phyloP scores from a whole-genome alignment of 148 eudicot species.

The Salicornia ramosissima region DNA sequence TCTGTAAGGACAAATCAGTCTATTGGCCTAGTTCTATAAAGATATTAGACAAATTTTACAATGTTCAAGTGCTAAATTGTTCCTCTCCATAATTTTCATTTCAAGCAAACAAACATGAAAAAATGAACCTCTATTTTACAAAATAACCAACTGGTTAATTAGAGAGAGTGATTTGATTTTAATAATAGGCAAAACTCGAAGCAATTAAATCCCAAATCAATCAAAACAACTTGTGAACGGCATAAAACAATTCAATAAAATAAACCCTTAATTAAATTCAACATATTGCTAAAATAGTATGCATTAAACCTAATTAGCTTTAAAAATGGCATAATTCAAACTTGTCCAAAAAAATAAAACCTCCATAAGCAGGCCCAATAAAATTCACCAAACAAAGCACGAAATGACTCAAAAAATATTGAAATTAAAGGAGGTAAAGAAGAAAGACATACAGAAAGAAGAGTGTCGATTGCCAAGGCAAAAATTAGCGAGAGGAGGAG shows the following conservation, averaged over 20 bases:
- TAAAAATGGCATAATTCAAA: too few species aligned
- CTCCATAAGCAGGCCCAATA: too few species aligned
- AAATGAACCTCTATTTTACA: too few species aligned
- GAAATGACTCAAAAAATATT: too few species aligned
- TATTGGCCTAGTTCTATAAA: background rate
- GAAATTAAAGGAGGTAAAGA: background rate
- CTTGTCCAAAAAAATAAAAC: background rate
- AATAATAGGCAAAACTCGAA: too few species aligned
- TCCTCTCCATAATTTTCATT: background rate
- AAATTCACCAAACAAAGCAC: too few species aligned
- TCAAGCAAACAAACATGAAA: background rate
- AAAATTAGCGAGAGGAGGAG: conserved; percentile 95
- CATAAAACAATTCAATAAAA: background rate
- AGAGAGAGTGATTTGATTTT: too few species aligned
- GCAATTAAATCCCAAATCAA: background rate
- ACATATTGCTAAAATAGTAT: background rate
- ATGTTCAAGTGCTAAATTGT: background rate
- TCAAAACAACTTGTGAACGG: background rate
- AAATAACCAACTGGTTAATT: too few species aligned
- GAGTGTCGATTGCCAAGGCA: conserved; percentile 69
- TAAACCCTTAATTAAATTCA: conserved; percentile 7
- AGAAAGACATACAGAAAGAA: conserved; percentile 40
- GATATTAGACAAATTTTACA: background rate
- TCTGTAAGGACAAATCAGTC: background rate
- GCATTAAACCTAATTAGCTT: too few species aligned